phyloP scores from a whole-genome alignment of 2,329 filamentous ascomycete genomes.

The Cercospora sojina region DNA sequence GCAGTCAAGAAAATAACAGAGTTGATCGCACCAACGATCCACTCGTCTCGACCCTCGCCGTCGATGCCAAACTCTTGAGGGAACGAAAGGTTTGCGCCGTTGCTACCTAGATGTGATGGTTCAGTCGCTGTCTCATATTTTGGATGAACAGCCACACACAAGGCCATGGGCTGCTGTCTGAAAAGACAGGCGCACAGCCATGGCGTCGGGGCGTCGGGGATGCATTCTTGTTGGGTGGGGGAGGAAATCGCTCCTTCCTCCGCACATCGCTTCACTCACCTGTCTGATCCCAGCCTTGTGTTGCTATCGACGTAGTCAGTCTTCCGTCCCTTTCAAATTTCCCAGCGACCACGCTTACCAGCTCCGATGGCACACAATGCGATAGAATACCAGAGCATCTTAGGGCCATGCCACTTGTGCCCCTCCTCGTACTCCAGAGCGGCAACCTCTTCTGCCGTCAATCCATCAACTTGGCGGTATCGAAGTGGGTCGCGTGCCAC shows the following conservation, averaged over 20 bases:
- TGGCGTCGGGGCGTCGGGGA: no score
- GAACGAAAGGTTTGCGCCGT: conserved; percentile 33
- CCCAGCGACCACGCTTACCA: conserved; percentile 2
- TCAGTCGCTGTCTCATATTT: not conserved
- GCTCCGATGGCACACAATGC: conserved; percentile 40
- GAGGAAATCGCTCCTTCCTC: no score
- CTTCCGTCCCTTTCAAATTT: not conserved
- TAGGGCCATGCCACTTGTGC: conserved; percentile 67
- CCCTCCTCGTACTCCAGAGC: conserved; percentile 61
- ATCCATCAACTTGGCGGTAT: conserved; percentile 61
- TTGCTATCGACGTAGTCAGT: conserved; percentile 13
- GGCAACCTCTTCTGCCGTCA: conserved; percentile 60
- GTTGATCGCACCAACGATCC: conserved; percentile 48
- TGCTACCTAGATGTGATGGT: conserved; percentile 7
- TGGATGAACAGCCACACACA: not conserved
- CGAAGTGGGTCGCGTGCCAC: conserved; percentile 68
- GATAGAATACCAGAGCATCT: conserved; percentile 65
- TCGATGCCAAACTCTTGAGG: conserved; percentile 35
- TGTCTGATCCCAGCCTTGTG: conserved; percentile 40
- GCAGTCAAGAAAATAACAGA: conserved; percentile 54
- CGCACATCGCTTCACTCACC: conserved; percentile 18
- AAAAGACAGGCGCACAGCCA: not conserved
- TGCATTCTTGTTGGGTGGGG: no score
- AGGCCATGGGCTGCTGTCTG: not conserved
- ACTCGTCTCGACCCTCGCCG: conserved; percentile 27